Base-by-base conservation (phyloP, 306 rosid species). In the Castanea mollissima region DNA sequence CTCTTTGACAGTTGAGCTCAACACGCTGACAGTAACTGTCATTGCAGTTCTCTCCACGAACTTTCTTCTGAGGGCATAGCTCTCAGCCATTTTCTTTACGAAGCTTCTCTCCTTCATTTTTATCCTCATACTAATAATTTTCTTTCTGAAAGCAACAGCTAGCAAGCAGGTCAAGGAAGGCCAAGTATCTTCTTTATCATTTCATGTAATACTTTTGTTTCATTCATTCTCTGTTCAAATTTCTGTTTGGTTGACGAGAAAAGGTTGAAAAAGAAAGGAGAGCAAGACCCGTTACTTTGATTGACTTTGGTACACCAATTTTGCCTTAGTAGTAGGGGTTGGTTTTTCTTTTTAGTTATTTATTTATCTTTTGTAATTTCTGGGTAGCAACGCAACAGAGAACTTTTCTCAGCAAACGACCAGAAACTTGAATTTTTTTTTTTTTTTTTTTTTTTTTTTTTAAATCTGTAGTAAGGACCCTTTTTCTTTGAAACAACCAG, bases 91-190 rank as follows among this genome's bases (percentile, higher is more conserved):
- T 32, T 25, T 58, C 68, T 57, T 12, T 5, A 27, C 52, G 80
- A 49, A 69, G 49, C 71, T 75, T 79, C 83, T 52, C 76, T 52
- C 51, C 49, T 41, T 31, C 56, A 46, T 70, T 5, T 38, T 9
- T 13, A 13, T 25, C 34, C 4, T 12, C 25, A 65, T 31, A 2
- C 29, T 34, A 9, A 1, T 34, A 31, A 44, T 46, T 13, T 23
- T 67, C 21, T 19, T 15, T 31, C 63, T 76, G 72, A 35, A 68
- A 19, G 52, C 18, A 29, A 34, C 18, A 5, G 46, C 72, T 10
- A 3, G 38, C 5, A 13, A 3, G 54, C 5, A 3, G 54, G 16
- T 49, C 16, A 35, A 67, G 72, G 51, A 35, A 34, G 51, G 21
- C 27, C 25, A 35, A n/a, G 38, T 34, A 18, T 34, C 5, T 13